Base-by-base conservation (phyloP, 2,329 filamentous ascomycete species). In the Phaeosphaeria sp. region DNA sequence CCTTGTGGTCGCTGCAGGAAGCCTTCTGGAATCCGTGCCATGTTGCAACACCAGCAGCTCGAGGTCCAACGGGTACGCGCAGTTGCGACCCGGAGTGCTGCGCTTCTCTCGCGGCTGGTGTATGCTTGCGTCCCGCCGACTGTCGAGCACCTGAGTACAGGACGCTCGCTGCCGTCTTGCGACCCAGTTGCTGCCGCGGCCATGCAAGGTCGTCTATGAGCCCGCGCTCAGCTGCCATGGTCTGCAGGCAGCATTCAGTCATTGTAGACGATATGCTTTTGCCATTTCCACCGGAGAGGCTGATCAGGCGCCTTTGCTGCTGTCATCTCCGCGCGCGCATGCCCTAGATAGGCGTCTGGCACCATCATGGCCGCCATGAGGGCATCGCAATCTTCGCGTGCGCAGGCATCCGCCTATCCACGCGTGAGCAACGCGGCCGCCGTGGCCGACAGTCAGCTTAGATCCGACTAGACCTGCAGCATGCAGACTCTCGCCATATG, bases 401-500 rank as follows among this genome's bases (percentile, higher is more conserved):
- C 59, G 50, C 55, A 58, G 22, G 50, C 58, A 56, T 54, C 67
- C 65, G 65, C 72, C 73, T 73, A 75, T 73, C 73, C 70, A 71
- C 71, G 69, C 67, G 64, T 72, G 63, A 55, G 65, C 65, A 65
- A 58, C 65, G 68, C 69, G 54, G 62, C 66, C 67, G 69, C 70
- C 65, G 59, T 72, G 59, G 44, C 66, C 56, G 68, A 67, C 71
- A 61, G 72, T 75, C 74, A 76, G 73, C 72, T 73, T 70, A 73
- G 71, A 69, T 68, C 68, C 68, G 65, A 69, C 74, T 74, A 72
- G 66, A 66, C 61, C 64, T 75, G 73, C 72, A 75, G 67, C 61
- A 59, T 73, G 67, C 65, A 65, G 62, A 58, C 66, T 69, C 56
- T 75, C 60, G 73, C 71, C 66, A 68, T 73, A 75, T 75, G 73